Evolutionary conservation across 1,139 yeast genomes (phyloP), one percentile per base, ranked within the genome.

Genomic region (Meyerozyma sp.): DNA sequence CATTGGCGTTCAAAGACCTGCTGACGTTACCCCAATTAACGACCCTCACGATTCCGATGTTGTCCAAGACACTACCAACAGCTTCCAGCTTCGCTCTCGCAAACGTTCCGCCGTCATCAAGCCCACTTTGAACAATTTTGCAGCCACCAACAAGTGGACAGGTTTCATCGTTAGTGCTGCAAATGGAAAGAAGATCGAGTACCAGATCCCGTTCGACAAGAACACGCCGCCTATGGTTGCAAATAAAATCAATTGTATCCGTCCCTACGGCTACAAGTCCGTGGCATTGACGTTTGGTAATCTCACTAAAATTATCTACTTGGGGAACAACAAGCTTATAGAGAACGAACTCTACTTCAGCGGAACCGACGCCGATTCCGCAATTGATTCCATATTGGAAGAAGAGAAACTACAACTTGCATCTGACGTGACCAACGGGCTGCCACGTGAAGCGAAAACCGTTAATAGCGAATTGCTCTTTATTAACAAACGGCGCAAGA

Each of bases 221-320:
- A 62, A 66, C 2, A 48, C 51, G 8, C 39, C 46, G 6, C 45
- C 47, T 32, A 49, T 56, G 36, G 44, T 65, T 71, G 48, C 63
- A 70, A 50, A 78, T 72, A 46, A 77, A 68, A 57, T 74, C 65
- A 47, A 65, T 72, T 61, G 66, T 43, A 59, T 69, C 39, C 73
- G 73, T 36, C 81, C 81, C 56, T 86, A 82, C 58, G 95, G 95
- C 1, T 86, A 80, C 57, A 87, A 88, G 56, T 77, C 94, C 0
- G 80, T 86, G 20, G 82, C 86, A 25, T 82, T 84, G 28, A 81
- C 82, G 35, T 82, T 85, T 58, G 94, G 93, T 28, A 83, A 83
- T 51, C 63, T 79, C 11, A 75, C 87, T 70, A 83, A 84, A 55
- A 77, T 88, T 32, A 65, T 87, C 38, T 87, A 84, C 56, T 69